Conservation (phyloP, 176 grass and related monocot species). For the Thalia dealbata region DNA sequence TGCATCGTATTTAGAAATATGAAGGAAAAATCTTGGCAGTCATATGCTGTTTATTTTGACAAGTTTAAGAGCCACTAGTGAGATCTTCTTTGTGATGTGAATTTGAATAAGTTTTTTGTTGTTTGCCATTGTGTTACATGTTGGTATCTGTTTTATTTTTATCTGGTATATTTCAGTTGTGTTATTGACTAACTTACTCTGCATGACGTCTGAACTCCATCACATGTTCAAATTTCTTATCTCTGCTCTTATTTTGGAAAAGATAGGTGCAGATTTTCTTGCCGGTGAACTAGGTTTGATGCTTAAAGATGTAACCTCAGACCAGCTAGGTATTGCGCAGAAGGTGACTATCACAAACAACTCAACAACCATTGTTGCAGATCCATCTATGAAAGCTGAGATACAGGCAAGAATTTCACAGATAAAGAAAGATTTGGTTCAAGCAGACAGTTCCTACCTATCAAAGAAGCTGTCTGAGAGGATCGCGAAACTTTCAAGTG, state of each 20-base stretch:
- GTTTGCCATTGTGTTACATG: neutral
- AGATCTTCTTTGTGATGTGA: neutral
- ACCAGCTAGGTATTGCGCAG: constrained; percentile 86
- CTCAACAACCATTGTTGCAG: constrained; percentile 77
- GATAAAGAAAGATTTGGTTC: constrained; percentile 77
- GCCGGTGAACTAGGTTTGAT: constrained; percentile 68
- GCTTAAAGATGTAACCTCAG: constrained; percentile 67
- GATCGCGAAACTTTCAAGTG: constrained; percentile 83
- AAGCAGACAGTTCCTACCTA: constrained; percentile 44
- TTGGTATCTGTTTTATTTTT: neutral
- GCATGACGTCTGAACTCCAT: neutral
- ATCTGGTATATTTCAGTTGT: neutral
- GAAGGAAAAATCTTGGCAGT: neutral
- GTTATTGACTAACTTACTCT: neutral
- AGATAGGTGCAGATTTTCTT: constrained; percentile 90
- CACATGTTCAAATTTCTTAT: neutral
- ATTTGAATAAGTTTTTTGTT: neutral
- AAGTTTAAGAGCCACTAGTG: neutral
- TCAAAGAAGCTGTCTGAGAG: constrained; percentile 59
- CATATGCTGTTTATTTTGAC: neutral
- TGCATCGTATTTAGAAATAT: neutral
- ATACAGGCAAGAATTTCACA: constrained; percentile 90
- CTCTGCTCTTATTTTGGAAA: constrained; percentile 19
- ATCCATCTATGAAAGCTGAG: constrained; percentile 76
- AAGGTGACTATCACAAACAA: constrained; percentile 78